Evolutionary conservation across 768 basidiomycete genomes (phyloP), one percentile per base, ranked within the genome.

Genomic region (Hebeloma cylindrosporum): DNA sequence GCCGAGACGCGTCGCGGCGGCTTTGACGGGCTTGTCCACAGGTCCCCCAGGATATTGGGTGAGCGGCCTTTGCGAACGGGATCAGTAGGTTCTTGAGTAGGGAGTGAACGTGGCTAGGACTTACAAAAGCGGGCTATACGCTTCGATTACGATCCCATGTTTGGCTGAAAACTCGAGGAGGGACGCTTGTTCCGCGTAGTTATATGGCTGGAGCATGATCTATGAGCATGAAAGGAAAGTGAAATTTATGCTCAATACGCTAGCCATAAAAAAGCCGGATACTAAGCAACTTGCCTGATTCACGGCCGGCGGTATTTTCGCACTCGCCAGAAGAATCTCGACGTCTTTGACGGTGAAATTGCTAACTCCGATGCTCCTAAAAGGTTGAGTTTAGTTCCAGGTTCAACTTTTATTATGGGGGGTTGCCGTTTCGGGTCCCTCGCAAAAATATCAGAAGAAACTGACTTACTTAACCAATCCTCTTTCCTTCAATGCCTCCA

Each of bases 201-300:
- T 77, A 59, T 88, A 88, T 2, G 85, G 83, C 48, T 86, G 83
- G 22, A 86, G 64, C 18, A 78, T 62, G 45, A 85, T 84, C 82
- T 85, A 45, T 10, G 9, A 25, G 16, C 1, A 18, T 20, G n/a
- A 33, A 40, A 33, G 7, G 14, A 26, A 33, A 40, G 28, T 23
- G n/a, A 4, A 23, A 11, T 6, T 33, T 6, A 31, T 27, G 7
- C 13, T 21, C 17, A 14, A 18, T 8, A 28, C 6, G 11, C 5
- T 14, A 40, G 31, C 23, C 14, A 26, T 14, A 34, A 7, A 20
- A 10, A 31, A 6, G 17, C 5, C 8, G 30, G 16, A 5, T 16
- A 23, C n/a, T 11, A 47, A 16, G 10, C 46, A 16, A 54, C 63
- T 20, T 14, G 79, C 83, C 69, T 88, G 86, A 63, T 88, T 88